Base-by-base conservation (phyloP, 768 basidiomycete species). In the Psilocybe cyanescens region DNA sequence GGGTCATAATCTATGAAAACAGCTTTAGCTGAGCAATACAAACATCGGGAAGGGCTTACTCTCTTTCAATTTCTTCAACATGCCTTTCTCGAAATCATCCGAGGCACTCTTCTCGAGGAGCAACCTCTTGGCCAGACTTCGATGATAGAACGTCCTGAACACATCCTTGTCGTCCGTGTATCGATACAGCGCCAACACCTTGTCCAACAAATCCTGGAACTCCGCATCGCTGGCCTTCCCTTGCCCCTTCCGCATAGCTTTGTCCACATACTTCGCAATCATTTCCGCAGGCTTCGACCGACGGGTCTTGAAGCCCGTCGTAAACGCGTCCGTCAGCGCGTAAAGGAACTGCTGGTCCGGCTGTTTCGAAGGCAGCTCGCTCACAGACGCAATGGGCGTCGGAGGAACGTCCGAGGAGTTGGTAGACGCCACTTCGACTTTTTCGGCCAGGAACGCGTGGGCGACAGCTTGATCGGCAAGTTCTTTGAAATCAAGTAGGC, bases 121-220 rank as follows among this genome's bases (percentile, higher is more conserved):
- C 60, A 98, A 69, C 58, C 95, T 83, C 78, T 92, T 95, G n/a
- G 95, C 91, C 37, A 97, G 76, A 39, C 89, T 86, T 9, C 93
- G 88, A 74, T 91, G 91, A 73, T 97, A 98, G 75, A 95, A 97
- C 29, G 90, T 89, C 67, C 95, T 86, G 74, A 97, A 98, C 33
- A 97, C 93, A 70, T 97, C 95, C 72, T 94, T 95, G 70, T 96
- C 94, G 55, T 94, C 89, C 4, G 93, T 95, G 71, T 86, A 96
- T 56, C 92, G 80, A 74, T 95, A 97, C 58, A 98, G 75, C 6
- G 76, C 83, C 28, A 97, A 78, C 3, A 85, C 90, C 7, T 77
- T 81, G 59, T 92, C 86, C 60, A 97, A 76, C 57, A 84, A 71
- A 2, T 74, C 73, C 53, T 87, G 83, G 73, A 92, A 95, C 33